These are phyloP conservation scores for Micractinium conductrix DNA, from an alignment of 139 green algal genomes.

Conservation along the genomic window DNA sequence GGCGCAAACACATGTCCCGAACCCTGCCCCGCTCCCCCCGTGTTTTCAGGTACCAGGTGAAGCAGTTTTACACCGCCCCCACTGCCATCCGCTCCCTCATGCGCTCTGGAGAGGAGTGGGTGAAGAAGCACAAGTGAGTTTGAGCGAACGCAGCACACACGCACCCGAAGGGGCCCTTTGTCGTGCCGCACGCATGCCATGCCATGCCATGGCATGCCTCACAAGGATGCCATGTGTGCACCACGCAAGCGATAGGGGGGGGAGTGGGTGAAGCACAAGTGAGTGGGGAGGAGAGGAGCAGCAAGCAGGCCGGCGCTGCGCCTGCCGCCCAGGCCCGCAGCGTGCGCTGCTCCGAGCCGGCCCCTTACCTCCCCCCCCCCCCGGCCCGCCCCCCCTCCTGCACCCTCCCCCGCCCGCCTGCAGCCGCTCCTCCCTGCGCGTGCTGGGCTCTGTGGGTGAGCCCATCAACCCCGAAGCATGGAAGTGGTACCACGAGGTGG, in stretches of 20 bases:
- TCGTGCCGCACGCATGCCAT: no score
- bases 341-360: not conserved
- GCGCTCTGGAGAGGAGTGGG: slow-evolving; percentile 77
- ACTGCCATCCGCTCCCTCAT: slow-evolving; percentile 94
- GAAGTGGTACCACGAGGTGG: slow-evolving; percentile 90
- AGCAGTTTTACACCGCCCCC: slow-evolving; percentile 95
- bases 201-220: no score
- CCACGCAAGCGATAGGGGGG: no score
- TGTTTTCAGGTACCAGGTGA: slow-evolving; percentile 78
- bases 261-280: no score
- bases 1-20: not conserved
- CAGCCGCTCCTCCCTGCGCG: slow-evolving; percentile 61
- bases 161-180: no score
- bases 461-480: slow-evolving; percentile 99
- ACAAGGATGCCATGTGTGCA: no score
- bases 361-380: not conserved
- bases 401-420: not conserved
- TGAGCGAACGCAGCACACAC: no score
- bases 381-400: not conserved
- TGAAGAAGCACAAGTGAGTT: slow-evolving; percentile 49
- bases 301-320: no score
- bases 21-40: not conserved
- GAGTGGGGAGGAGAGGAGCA: no score
- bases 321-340: no score
- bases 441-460: slow-evolving; percentile 97